Base-by-base conservation (phyloP, 352 stramenopile species). In the Elongisporangium senticosum region DNA sequence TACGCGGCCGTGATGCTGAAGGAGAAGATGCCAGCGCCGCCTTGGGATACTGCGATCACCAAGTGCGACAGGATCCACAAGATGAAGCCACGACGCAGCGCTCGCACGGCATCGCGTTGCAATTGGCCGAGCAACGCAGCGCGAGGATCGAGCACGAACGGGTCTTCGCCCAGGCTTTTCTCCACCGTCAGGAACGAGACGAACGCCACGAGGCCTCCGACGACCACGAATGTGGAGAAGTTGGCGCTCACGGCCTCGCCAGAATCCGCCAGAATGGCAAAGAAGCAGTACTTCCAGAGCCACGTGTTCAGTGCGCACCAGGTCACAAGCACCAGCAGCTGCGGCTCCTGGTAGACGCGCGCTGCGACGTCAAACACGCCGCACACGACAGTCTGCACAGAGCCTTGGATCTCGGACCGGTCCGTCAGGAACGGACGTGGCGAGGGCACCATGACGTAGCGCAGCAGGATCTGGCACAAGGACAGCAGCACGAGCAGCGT, bases 101-200 rank as follows among this genome's bases (percentile, higher is more conserved):
- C 74, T 43, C 74, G 72, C 62, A 86, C 76, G 6, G 68, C 49
- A 54, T 79, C 72, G 50, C 74, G 66, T 57, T 79, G 69, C 40
- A 86, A 63, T 7, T 51, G 62, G 19, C 49, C 60, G 8, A 67
- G 40, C 3, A 86, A 75, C 20, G 74, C 69, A 7, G 67, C 63
- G 4, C 67, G 64, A 5, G 76, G 76, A 47, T 86, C 69, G 47
- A 84, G 60, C 39, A 77, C 74, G 52, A 86, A 86, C 49, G 72
- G 76, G 50, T 86, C 72, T 22, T 78, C 58, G 2, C 23, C 58
- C 13, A 86, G 40, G 58, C 70, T 75, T 20, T 69, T 62, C 51
- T 86, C 77, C 17, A 84, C 28, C 13, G 65, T 22, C 24, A 83
- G 53, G 39, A 82, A 77, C 6, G 71, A 82, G 19, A 70, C 21